Evolutionary conservation across 2,329 filamentous ascomycete species (phyloP).

Genomic region (Alternaria rosae): DNA sequence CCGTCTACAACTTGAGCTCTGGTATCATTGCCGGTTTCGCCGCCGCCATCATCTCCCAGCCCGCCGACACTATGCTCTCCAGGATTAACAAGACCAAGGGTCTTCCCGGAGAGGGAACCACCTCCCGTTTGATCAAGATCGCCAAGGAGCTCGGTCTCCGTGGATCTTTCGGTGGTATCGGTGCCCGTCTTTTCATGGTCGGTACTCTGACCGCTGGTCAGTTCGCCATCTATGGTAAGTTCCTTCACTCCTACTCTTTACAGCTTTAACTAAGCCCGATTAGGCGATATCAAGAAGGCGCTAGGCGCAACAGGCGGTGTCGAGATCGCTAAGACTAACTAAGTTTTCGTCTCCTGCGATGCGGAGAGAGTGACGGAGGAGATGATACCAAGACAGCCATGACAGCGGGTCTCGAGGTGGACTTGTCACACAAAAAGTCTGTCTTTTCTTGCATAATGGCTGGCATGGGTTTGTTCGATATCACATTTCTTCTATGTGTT

Average conservation of each 20-base stretch:
- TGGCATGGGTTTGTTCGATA: slow-evolving; percentile 28
- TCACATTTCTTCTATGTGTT: slow-evolving; percentile 31
- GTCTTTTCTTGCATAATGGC: slow-evolving; percentile 43
- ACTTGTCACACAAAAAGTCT: slow-evolving; percentile 33
- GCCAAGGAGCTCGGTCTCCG: slow-evolving; percentile 81
- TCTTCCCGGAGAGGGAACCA: slow-evolving; percentile 83
- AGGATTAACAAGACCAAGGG: slow-evolving; percentile 98
- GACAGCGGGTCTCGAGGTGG: slow-evolving; percentile 14
- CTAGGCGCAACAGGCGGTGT: slow-evolving; percentile 74
- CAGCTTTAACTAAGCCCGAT: too few relatives aligned
- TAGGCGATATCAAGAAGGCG: slow-evolving; percentile 46
- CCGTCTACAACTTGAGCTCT: slow-evolving; percentile 81
- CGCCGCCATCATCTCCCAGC: slow-evolving; percentile 85
- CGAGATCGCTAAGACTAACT: slow-evolving; percentile 40
- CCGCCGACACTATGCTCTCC: slow-evolving; percentile 90
- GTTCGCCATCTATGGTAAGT: slow-evolving; percentile 80
- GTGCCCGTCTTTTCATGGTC: slow-evolving; percentile 76
- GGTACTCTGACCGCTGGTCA: slow-evolving; percentile 68
- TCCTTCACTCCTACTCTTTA: too few relatives aligned
- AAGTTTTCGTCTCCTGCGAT: slow-evolving; percentile 2
- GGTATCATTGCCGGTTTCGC: slow-evolving; percentile 88
- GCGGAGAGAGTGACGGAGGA: slow-evolving; percentile 12
- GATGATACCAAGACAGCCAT: slow-evolving; percentile 43
- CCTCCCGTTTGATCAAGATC: slow-evolving; percentile 84
- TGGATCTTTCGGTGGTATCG: slow-evolving; percentile 81